Conservation (phyloP, 1,284 basidiomycete genomes). For the Melanopsichium pennsylvanicum region DNA sequence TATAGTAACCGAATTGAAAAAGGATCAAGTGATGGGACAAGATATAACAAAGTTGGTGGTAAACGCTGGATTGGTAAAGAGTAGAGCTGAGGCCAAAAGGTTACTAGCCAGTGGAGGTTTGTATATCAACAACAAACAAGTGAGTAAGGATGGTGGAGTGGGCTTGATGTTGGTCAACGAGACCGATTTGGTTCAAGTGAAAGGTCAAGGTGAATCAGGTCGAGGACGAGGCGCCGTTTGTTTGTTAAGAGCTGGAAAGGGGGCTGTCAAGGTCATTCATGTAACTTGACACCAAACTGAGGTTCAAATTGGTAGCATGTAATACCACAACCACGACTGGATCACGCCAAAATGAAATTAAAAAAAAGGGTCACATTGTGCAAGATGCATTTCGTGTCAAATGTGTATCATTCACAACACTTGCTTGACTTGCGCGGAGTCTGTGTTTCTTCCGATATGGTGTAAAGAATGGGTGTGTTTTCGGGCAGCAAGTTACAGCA, state of each 20-base stretch:
- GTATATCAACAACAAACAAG: conserved; percentile 32
- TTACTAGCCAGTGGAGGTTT: conserved; percentile 18
- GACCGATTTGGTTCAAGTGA: neutral
- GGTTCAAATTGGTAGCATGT: too few species aligned
- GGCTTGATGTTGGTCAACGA: neutral
- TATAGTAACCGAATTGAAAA: neutral
- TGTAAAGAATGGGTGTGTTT: too few species aligned
- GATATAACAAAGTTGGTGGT: conserved; percentile 6
- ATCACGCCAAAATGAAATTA: neutral
- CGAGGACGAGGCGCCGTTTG: too few species aligned
- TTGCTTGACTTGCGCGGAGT: too few species aligned
- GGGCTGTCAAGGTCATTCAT: conserved; percentile 6
- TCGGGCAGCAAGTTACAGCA: too few species aligned
- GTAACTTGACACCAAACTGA: too few species aligned
- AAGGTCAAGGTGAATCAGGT: neutral
- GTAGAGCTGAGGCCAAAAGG: conserved; percentile 27
- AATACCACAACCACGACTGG: too few species aligned
- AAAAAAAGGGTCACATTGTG: too few species aligned
- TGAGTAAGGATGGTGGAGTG: neutral
- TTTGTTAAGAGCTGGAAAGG: conserved; percentile 22
- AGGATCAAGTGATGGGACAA: conserved; percentile 1
- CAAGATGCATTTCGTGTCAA: too few species aligned
- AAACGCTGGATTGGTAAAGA: conserved; percentile 8
- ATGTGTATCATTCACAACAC: too few species aligned
- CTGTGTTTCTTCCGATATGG: too few species aligned